phyloP scores from a whole-genome alignment of 176 grass and related monocot species.

The Rhipidocladum racemiflorum region DNA sequence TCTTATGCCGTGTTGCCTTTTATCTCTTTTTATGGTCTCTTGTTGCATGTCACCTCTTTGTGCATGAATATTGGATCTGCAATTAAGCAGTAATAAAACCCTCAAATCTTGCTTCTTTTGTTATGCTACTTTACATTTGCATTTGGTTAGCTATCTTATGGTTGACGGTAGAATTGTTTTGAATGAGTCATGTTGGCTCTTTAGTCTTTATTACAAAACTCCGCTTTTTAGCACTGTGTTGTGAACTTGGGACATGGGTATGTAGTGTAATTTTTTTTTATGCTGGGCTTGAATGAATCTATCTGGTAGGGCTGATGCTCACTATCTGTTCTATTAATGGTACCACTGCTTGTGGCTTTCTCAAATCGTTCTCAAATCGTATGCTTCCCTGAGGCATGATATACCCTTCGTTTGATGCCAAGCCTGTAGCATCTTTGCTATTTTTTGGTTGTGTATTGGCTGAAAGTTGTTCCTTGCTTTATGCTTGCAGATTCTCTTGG shows the following conservation, averaged over 20 bases:
- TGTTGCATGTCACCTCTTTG: not conserved
- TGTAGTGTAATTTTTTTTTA: not conserved
- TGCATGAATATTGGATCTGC: not conserved
- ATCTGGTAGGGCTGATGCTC: not conserved
- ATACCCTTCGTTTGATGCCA: not conserved
- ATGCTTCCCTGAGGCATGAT: not conserved
- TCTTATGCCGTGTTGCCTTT: not conserved
- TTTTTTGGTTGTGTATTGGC: conserved; percentile 21
- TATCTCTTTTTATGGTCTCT: not conserved
- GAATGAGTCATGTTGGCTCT: not conserved
- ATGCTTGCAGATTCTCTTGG: conserved; percentile 71
- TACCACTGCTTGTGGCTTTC: conserved; percentile 14
- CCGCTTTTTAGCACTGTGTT: not conserved
- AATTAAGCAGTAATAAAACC: not conserved
- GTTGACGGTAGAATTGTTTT: not conserved
- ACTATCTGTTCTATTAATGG: not conserved
- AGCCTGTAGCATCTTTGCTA: conserved; percentile 3
- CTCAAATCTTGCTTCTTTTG: not conserved
- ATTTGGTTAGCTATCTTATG: conserved; percentile 13
- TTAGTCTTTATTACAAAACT: conserved; percentile 6
- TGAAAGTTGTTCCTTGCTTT: conserved; percentile 20
- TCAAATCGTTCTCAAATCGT: not conserved
- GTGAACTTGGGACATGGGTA: conserved; percentile 1
- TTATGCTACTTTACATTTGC: not conserved
- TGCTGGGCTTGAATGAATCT: not conserved